These are phyloP conservation scores for Smittium culicis DNA, from an alignment of 371 early-diverging fungal genomes.

Conservation along the genomic window DNA sequence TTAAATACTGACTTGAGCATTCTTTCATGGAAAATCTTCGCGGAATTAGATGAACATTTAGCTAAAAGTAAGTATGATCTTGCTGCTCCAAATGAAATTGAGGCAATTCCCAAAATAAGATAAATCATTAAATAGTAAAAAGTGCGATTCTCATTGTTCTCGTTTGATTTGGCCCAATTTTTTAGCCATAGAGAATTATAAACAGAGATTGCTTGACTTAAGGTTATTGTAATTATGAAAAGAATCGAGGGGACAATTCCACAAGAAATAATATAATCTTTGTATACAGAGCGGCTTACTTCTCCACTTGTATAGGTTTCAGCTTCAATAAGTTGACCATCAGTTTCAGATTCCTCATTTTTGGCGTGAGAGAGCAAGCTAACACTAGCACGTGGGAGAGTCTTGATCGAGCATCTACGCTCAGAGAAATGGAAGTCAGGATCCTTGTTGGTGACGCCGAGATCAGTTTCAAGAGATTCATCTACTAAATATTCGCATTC, in stretches of 20 bases:
- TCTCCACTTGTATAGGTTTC: slow-evolving; percentile 69
- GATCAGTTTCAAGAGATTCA: not conserved
- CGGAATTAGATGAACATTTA: slow-evolving; percentile 59
- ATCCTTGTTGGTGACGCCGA: not conserved
- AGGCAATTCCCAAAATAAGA: slow-evolving; percentile 50
- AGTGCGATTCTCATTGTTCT: slow-evolving; percentile 12
- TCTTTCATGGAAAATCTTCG: slow-evolving; percentile 23
- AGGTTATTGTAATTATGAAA: slow-evolving; percentile 14
- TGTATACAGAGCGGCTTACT: slow-evolving; percentile 54
- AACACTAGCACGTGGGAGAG: slow-evolving; percentile 17
- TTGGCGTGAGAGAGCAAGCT: slow-evolving; percentile 29
- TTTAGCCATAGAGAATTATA: slow-evolving; percentile 54
- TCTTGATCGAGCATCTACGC: not conserved
- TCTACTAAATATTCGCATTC: not conserved
- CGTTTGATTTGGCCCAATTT: slow-evolving; percentile 33
- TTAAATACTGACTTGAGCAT: slow-evolving; percentile 33
- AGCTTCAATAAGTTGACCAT: slow-evolving; percentile 40
- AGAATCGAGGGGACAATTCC: slow-evolving; percentile 22
- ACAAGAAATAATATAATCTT: slow-evolving; percentile 62
- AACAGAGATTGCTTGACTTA: slow-evolving; percentile 28
- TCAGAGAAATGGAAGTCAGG: not conserved
- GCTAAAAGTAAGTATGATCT: slow-evolving; percentile 66
- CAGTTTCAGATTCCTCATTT: slow-evolving; percentile 34
- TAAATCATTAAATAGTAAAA: slow-evolving; percentile 60
- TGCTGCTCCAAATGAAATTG: slow-evolving; percentile 43